A percentile compares a stretch with the other conserved stretches of the same genome.
Evolutionary conservation across 2,329 filamentous ascomycete species (phyloP).

Genomic region (Cryphonectria radicalis): DNA sequence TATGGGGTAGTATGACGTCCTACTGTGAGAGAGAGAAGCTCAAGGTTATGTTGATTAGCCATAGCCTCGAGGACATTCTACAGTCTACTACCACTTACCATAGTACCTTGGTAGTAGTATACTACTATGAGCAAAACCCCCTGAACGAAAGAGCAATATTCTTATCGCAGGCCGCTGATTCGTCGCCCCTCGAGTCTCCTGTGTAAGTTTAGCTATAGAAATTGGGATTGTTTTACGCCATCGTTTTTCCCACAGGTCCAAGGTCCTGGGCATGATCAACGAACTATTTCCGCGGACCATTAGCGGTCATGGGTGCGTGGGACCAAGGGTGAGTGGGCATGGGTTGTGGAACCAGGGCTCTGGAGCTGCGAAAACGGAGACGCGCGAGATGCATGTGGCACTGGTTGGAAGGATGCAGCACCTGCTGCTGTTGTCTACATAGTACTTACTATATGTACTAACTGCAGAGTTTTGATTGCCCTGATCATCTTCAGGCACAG

Average conservation of each 20-base stretch:
- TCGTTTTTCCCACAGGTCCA: constrained; percentile 14
- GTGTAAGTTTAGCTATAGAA: constrained; percentile 22
- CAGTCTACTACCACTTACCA: background rate
- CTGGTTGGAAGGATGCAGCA: background rate
- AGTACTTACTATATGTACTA: background rate
- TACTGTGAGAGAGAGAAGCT: background rate
- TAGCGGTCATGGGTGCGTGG: background rate
- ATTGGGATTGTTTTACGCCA: constrained; percentile 26
- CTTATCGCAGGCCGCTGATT: constrained; percentile 29
- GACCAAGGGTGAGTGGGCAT: background rate
- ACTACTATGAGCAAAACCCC: background rate
- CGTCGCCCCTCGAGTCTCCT: background rate
- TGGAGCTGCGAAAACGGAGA: background rate
- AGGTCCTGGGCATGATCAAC: background rate
- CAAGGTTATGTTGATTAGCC: background rate
- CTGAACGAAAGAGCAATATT: constrained; percentile 3
- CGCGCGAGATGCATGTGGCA: background rate
- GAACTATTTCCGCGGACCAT: background rate
- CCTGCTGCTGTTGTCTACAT: background rate
- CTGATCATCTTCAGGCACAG: background rate
- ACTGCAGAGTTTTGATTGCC: background rate
- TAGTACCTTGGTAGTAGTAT: too few relatives aligned
- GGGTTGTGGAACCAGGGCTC: background rate
- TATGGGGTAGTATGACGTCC: background rate
- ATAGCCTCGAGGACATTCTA: background rate